Base-by-base conservation (phyloP, 179 eudicot species). In the Silene vulgaris region DNA sequence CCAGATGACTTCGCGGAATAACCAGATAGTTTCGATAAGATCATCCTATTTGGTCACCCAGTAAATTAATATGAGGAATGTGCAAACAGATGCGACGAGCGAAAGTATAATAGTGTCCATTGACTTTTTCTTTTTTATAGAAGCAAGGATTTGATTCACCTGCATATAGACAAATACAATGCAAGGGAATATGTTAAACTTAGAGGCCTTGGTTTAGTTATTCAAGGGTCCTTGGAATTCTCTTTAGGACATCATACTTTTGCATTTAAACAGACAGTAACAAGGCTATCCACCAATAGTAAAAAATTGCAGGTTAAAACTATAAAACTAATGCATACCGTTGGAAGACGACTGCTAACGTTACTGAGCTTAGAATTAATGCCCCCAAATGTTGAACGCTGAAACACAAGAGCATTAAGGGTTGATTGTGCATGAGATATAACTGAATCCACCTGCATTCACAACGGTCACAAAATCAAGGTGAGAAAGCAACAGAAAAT, bases 121-220 rank as follows among this genome's bases (percentile, higher is more conserved):
- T n/a, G 99, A 96, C 87, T 90, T 96, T 80, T 90, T 93, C 91
- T 89, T 89, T 89, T 90, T 96, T 87, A 93, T 96, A 37, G 99
- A 81, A 20, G 92, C 84, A 45, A 96, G 84, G 70, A 96, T 85
- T 50, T 88, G 89, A 83, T 91, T 93, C 76, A 96, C 97, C 99
- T 96, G 96, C 86, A 76, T n/a, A 62, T 78, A 72, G 72, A 57
- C 76, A 73, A 28, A 72, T 71, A 82, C 37, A 69, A 35, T 26
- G 20, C 28, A 70, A 57, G 45, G 56, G 26, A 65, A 28, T 9
- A 66, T 30, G 76, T 61, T 72, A 75, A 56, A 45, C 32, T 63
- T 50, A 28, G 48, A 54, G 69, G 64, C 52, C 37, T 69, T 30
- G 19, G 54, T 60, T 52, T 0, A 29, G 21, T 35, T 7, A 40